Base-by-base conservation (phyloP, 257 asterid genomes). In the Nicotiana otophora region DNA sequence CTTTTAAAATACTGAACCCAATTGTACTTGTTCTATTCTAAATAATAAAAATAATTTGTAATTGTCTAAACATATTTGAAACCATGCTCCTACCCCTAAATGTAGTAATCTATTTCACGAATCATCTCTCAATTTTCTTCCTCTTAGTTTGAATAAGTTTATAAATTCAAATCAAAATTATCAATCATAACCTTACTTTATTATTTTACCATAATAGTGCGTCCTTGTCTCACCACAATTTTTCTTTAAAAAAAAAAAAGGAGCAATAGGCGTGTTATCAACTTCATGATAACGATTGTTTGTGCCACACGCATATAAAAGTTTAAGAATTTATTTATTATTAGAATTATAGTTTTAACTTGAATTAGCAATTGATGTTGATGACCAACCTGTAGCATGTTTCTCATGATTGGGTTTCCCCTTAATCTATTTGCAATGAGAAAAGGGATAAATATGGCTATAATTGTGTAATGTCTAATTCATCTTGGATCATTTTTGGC, bases 331-430 rank as follows among this genome's bases (percentile, higher is more conserved):
- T 12, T 4, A 23, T 46, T 74, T 46, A 79, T 60, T 79, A 12
- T 61, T 79, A 2, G 17, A 20, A 60, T 61, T 72, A 72, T 46
- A 54, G 36, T 51, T 75, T 48, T 75, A 75, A 19, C 80, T 42
- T 75, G 31, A 51, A 23, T 28, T n/a, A 75, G 26, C 26, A 75
- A 75, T 48, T 42, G 64, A 42, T 75, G n/a, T 33, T 75, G 64
- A 51, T 75, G 36, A 68, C 63, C 46, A 26, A 31, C 33, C 6
- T 75, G 80, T 57, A 57, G 26, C 63, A 19, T 26, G 16, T 48
- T 68, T 10, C 78, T 81, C 66, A 53, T 81, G 65, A 65, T 81
- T n/a, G 39, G n/a, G 33, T 81, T 65, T n/a, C 61, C 63, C 66
- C 66, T 77, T 77, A 77, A 11, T 28, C 19, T 55, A 30, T 31